Percentiles rank a stretch among this genome's conserved stretches.
These are phyloP conservation scores for Gremmenia infestans DNA, from an alignment of 2,329 filamentous ascomycete genomes.

Conservation along the genomic window DNA sequence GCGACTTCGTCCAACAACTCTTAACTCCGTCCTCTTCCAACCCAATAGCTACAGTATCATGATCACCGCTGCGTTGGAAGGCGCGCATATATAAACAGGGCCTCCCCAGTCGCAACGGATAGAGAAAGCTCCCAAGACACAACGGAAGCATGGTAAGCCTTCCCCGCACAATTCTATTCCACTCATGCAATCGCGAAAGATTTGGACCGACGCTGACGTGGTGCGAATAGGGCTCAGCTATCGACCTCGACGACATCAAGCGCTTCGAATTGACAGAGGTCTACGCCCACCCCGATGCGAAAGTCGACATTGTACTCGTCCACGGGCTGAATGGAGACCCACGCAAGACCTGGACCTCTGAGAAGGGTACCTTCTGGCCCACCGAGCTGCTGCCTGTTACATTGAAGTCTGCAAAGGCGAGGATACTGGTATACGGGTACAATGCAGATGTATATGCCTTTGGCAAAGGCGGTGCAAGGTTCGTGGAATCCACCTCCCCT, in stretches of 20 bases:
- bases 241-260: slow-evolving; percentile 40
- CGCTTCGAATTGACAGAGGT: slow-evolving; percentile 56
- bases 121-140: slow-evolving; percentile 6
- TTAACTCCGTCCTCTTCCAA: background rate
- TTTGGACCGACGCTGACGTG: slow-evolving; percentile 5
- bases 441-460: slow-evolving; percentile 59
- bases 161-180: background rate
- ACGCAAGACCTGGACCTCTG: slow-evolving; percentile 55
- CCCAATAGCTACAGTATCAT: background rate
- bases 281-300: slow-evolving; percentile 53
- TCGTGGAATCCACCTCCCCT: background rate
- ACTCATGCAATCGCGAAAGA: background rate
- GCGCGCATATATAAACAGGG: background rate
- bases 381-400: slow-evolving; percentile 59
- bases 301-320: slow-evolving; percentile 63
- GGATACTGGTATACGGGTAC: slow-evolving; percentile 69
- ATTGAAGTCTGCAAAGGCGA: slow-evolving; percentile 51
- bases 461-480: slow-evolving; percentile 38
- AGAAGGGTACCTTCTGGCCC: slow-evolving; percentile 61
- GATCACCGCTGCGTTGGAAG: background rate
- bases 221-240: slow-evolving; percentile 40
- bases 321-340: slow-evolving; percentile 67
- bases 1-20: background rate
- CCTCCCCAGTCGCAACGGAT: background rate
- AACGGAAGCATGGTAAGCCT: slow-evolving; percentile 20